These are phyloP conservation scores for Xylaria sp. DNA, from an alignment of 2,329 filamentous ascomycete genomes.

Conservation along the genomic window DNA sequence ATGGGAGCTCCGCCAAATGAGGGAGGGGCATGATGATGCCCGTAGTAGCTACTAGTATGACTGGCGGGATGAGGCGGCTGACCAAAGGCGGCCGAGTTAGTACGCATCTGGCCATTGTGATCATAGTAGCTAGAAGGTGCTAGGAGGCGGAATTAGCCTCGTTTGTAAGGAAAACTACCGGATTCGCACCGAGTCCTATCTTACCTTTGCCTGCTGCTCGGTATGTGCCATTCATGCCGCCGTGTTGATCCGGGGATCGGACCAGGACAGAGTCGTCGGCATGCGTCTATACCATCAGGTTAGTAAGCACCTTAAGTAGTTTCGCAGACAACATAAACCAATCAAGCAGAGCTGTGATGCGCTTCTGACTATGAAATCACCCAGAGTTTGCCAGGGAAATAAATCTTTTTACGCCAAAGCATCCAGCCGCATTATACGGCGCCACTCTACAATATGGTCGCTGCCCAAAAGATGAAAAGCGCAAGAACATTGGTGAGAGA, in stretches of 20 bases:
- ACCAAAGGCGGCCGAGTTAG: slow-evolving; percentile 58
- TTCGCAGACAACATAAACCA: background rate
- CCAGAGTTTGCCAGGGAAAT: too few species aligned
- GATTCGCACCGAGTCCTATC: slow-evolving; percentile 38
- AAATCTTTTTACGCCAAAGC: too few species aligned
- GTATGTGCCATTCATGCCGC: slow-evolving; percentile 58
- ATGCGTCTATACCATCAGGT: slow-evolving; percentile 66
- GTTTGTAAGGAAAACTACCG: slow-evolving; percentile 40
- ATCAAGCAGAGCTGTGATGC: background rate
- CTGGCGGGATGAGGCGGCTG: slow-evolving; percentile 55
- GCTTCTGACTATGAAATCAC: too few species aligned
- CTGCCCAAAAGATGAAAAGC: background rate
- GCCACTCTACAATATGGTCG: too few species aligned
- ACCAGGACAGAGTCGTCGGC: slow-evolving; percentile 87
- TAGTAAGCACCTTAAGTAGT: background rate
- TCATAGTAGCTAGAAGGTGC: slow-evolving; percentile 67
- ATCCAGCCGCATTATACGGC: too few species aligned
- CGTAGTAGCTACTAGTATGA: slow-evolving; percentile 66
- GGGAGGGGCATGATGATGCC: slow-evolving; percentile 52
- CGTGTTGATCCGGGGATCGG: slow-evolving; percentile 57
- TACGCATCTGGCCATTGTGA: slow-evolving; percentile 68
- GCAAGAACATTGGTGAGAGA: background rate
- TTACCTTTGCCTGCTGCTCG: slow-evolving; percentile 61
- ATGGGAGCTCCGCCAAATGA: slow-evolving; percentile 74
- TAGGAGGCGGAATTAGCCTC: slow-evolving; percentile 53